These are phyloP conservation scores for Phytophthora syringae DNA, from an alignment of 352 stramenopile species.

Conservation along the genomic window DNA sequence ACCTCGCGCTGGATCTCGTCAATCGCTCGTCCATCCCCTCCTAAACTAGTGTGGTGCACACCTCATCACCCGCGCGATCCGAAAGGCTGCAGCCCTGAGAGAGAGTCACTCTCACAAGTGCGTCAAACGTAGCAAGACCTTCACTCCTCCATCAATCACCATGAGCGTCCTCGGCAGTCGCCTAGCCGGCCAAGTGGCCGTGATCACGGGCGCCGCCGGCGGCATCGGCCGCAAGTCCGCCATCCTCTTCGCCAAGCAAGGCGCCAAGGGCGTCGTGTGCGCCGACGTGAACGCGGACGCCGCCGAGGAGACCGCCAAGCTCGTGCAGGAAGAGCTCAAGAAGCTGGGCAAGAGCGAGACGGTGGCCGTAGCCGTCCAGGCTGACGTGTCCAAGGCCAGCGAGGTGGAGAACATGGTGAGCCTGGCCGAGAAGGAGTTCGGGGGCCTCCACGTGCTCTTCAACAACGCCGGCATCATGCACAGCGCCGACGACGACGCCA, in stretches of 20 bases:
- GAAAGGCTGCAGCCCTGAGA: constrained; percentile 18
- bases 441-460: constrained; percentile 81
- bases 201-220: constrained; percentile 84
- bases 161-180: constrained; percentile 68
- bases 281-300: constrained; percentile 79
- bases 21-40: constrained; percentile 19
- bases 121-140: constrained; percentile 8
- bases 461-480: constrained; percentile 92
- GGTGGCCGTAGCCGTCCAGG: constrained; percentile 62
- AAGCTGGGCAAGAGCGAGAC: constrained; percentile 61
- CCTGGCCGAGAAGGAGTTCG: constrained; percentile 82
- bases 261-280: constrained; percentile 79
- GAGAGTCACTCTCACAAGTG: constrained; percentile 32
- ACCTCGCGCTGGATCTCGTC: constrained; percentile 27
- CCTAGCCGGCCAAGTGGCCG: constrained; percentile 75
- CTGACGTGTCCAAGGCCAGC: constrained; percentile 76
- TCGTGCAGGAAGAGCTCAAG: constrained; percentile 72
- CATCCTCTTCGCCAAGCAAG: constrained; percentile 85
- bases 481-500: constrained; percentile 78
- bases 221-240: constrained; percentile 86
- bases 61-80: neutral
- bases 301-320: constrained; percentile 62
- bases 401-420: constrained; percentile 84
- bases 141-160: neutral
- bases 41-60: constrained; percentile 8